Percentiles rank a stretch among this genome's conserved stretches.
These are phyloP conservation scores for Schwanniomyces sp. DNA, from an alignment of 805 yeast species.

Conservation along the genomic window DNA sequence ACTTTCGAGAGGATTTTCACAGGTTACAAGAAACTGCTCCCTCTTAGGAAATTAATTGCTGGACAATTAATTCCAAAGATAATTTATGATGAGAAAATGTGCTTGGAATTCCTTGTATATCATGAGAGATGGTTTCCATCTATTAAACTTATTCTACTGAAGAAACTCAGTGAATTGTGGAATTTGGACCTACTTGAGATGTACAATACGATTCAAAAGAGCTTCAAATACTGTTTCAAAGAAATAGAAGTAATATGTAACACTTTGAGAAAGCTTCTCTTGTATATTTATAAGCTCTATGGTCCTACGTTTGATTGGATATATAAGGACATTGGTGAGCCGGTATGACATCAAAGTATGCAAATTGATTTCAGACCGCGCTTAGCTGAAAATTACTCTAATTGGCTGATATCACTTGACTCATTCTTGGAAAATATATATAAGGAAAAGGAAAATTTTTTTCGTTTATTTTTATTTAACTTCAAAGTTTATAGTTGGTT, in stretches of 20 bases:
- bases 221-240: constrained; percentile 2
- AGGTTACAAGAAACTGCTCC: neutral
- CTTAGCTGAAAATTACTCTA: constrained; percentile 22
- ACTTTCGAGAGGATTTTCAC: neutral
- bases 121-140: neutral
- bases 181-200: neutral
- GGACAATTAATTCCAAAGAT: neutral
- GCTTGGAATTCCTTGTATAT: neutral
- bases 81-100: neutral
- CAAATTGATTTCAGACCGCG: constrained; percentile 40
- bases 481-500: neutral
- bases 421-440: constrained; percentile 2
- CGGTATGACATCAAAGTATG: constrained; percentile 4
- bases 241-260: neutral
- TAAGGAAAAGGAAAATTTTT: constrained; percentile 2
- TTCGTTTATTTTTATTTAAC: neutral
- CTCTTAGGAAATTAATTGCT: neutral
- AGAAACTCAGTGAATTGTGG: constrained; percentile 3
- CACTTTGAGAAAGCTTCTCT: constrained; percentile 5
- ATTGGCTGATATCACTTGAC: constrained; percentile 30
- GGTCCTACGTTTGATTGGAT: constrained; percentile 29
- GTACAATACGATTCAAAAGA: constrained; percentile 1
- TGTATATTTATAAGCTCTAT: constrained; percentile 18
- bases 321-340: constrained; percentile 20
- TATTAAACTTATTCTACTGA: neutral